A percentile compares a stretch with the other conserved stretches of the same genome.
phyloP scores from a whole-genome alignment of 202 grass and related monocot species.

The Setaria viridis region DNA sequence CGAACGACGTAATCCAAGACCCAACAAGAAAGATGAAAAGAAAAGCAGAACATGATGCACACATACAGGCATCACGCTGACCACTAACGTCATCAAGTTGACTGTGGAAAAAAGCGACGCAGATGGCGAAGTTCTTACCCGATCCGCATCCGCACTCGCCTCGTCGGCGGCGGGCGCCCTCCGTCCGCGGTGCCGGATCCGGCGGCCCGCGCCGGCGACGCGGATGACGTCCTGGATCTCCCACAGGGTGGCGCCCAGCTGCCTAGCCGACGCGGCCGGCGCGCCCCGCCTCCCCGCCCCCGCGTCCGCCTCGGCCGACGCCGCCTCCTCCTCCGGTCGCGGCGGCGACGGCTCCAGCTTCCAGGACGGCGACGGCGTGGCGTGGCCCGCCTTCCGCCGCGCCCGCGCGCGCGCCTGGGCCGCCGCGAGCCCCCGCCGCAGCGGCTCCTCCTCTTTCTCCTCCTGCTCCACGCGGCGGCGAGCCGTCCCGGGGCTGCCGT shows the following conservation, averaged over 20 bases:
- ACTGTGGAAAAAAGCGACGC: neutral
- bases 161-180: conserved; percentile 31
- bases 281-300: conserved; percentile 45
- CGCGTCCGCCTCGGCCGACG: conserved; percentile 9
- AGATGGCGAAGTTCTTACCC: conserved; percentile 46
- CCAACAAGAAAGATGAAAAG: neutral
- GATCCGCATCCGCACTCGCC: conserved; percentile 47
- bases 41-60: neutral
- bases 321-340: neutral
- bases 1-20: neutral
- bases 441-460: conserved; percentile 44
- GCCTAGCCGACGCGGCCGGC: conserved; percentile 68
- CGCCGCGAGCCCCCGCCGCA: conserved; percentile 54
- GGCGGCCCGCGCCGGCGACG: conserved; percentile 36
- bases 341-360: conserved; percentile 67
- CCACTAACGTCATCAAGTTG: conserved; percentile 29
- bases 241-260: conserved; percentile 93
- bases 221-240: conserved; percentile 78
- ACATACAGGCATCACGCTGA: conserved; percentile 7
- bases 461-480: conserved; percentile 36
- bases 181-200: conserved; percentile 52
- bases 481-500: neutral
- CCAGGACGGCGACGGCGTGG: conserved; percentile 86
- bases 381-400: conserved; percentile 51
- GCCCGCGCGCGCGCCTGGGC: conserved; percentile 48